Evolutionary conservation across 805 yeast genomes (phyloP), one percentile per base, ranked within the genome.

Genomic region (Sugiyamaella lignohabitans): DNA sequence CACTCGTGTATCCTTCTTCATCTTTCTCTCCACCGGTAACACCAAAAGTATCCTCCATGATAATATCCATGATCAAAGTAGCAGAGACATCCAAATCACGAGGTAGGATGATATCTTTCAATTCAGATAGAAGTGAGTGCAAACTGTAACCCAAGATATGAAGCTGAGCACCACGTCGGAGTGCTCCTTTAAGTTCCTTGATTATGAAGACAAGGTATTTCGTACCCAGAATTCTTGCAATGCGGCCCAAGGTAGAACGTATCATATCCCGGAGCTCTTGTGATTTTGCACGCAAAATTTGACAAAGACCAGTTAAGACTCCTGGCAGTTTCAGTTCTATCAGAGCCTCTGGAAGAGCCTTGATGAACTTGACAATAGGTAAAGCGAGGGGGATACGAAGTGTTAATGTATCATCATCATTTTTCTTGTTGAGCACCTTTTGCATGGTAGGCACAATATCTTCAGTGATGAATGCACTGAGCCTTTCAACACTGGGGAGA

Each of bases 41-140:
- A 20, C 98, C 98, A 64, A 93, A 89, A 3, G 80, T 75, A 59
- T 91, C 96, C 59, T 88, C 95, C 96, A 91, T 91, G 19, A 89
- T 72, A 14, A 87, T 70, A 19, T 78, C 80, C 54, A 82, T 80
- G 10, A 89, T 66, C 46, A 82, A 56, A 1, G 68, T 67, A 3
- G 82, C 76, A 42, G 71, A 63, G 8, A 79, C 72, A 62, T 88
- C 93, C 38, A 91, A 67, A 49, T 86, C 95, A 5, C 95, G 94
- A 53, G 77, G 84, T 0, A 59, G 49, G 38, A 86, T 63, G 3
- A 54, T 50, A 10, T 59, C 53, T 4, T 68, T 62, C 53, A 85
- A 66, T 5, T 78, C 72, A 1, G 76, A 75, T 45, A 93, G 65
- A 34, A 91, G 66, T 42, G 80, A 71, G 64, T 93, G 96, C 3